Evolutionary conservation across 1,139 yeast species (phyloP).

Genomic region (Geotrichum klebahnii): DNA sequence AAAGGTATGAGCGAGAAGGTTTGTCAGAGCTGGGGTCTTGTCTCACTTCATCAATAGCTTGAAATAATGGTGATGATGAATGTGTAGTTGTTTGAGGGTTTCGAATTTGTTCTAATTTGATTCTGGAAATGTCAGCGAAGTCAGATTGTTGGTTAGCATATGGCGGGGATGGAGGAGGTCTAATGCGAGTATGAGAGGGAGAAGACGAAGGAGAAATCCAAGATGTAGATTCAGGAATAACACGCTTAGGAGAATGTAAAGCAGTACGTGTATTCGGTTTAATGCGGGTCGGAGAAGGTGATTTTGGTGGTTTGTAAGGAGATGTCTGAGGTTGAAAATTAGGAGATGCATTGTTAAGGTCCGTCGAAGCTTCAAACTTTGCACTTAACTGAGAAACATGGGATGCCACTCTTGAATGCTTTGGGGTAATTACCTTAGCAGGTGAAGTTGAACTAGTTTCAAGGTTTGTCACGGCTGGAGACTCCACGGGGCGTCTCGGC

Average conservation of each 20-base stretch:
- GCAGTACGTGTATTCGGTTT: no score
- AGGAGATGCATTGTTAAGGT: no score
- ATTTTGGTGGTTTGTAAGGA: neutral
- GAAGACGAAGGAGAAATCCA: slow-evolving; percentile 3
- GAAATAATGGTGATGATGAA: neutral
- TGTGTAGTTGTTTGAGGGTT: no score
- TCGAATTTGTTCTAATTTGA: no score
- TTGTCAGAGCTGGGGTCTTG: no score
- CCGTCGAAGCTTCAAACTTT: slow-evolving; percentile 13
- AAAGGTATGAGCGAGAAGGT: no score
- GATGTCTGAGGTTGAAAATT: neutral
- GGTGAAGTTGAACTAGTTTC: no score
- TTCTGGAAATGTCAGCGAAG: neutral
- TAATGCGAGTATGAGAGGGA: neutral
- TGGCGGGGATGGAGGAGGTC: slow-evolving; percentile 4
- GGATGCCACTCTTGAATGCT: slow-evolving; percentile 1
- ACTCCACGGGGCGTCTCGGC: neutral
- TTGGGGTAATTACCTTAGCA: neutral
- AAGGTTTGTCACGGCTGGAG: no score
- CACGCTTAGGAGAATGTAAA: no score
- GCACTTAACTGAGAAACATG: slow-evolving; percentile 16
- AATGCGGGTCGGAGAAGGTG: no score
- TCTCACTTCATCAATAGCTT: no score
- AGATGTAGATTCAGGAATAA: neutral
- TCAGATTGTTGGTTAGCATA: neutral